A percentile compares a stretch with the other conserved stretches of the same genome.
phyloP scores from a whole-genome alignment of 2,329 filamentous ascomycete species.

The Setomelanomma holmii region DNA sequence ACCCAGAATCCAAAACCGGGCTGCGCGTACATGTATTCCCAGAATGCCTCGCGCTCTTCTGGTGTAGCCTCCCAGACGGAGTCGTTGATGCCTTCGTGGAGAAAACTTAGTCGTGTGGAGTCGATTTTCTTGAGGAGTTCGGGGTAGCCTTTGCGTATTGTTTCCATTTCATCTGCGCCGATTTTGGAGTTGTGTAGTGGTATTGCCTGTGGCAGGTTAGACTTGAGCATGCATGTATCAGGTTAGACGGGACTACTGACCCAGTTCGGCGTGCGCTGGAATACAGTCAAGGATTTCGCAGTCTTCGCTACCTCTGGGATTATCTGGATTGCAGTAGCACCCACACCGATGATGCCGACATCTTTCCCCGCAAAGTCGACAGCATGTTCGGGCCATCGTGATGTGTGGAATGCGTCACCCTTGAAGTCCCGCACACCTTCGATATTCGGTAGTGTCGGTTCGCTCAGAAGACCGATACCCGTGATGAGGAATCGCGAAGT shows the following conservation, averaged over 20 bases:
- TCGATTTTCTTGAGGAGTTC: conserved; percentile 37
- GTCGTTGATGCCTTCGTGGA: conserved; percentile 34
- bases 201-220: neutral
- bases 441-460: conserved; percentile 22
- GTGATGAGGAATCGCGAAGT: conserved; percentile 22
- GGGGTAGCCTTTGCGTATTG: conserved; percentile 39
- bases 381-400: conserved; percentile 7
- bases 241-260: neutral
- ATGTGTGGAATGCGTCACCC: conserved; percentile 14
- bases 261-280: neutral
- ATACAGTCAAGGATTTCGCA: neutral
- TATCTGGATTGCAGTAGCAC: neutral
- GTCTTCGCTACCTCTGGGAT: neutral
- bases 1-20: conserved; percentile 50
- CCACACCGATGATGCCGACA: neutral
- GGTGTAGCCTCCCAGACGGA: conserved; percentile 44
- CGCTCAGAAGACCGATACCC: conserved; percentile 26
- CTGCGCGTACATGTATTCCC: conserved; percentile 42
- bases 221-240: neutral
- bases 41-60: conserved; percentile 40
- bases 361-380: neutral
- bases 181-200: conserved; percentile 3
- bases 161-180: conserved; percentile 42
- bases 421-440: conserved; percentile 23
- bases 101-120: conserved; percentile 35